phyloP scores from a whole-genome alignment of 495 filamentous ascomycete species.

The Aspergillus ostianus region DNA sequence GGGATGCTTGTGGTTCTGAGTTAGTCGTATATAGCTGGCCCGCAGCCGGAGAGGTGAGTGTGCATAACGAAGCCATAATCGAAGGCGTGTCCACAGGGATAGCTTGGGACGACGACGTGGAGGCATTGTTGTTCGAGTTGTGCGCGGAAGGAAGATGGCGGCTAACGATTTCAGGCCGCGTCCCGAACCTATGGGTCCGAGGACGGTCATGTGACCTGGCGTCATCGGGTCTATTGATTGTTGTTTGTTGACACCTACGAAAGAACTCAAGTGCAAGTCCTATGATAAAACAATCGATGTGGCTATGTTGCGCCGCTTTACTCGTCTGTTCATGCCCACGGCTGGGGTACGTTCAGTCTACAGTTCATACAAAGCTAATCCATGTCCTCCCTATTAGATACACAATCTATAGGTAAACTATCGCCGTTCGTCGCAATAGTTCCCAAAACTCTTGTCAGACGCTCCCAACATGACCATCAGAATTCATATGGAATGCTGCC shows the following conservation, averaged over 20 bases:
- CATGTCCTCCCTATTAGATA: too few relatives aligned
- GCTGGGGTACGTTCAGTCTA: too few relatives aligned
- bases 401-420: too few relatives aligned
- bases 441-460: neutral
- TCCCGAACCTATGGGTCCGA: too few relatives aligned
- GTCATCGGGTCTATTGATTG: too few relatives aligned
- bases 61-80: conserved; percentile 20
- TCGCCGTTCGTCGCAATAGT: too few relatives aligned
- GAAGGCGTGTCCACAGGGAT: conserved; percentile 24
- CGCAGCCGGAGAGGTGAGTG: conserved; percentile 29
- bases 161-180: neutral
- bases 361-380: too few relatives aligned
- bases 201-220: neutral
- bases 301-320: too few relatives aligned
- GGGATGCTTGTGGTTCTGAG: conserved; percentile 23
- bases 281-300: too few relatives aligned
- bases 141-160: neutral
- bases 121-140: conserved; percentile 10
- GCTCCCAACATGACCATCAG: neutral
- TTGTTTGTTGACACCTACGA: too few relatives aligned
- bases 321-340: too few relatives aligned
- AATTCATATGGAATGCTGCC: neutral
- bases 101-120: conserved; percentile 17
- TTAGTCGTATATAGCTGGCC: conserved; percentile 23
- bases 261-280: too few relatives aligned